These are phyloP conservation scores for Gossypium schwendimanii DNA, from an alignment of 441 rosid genomes.

Conservation along the genomic window DNA sequence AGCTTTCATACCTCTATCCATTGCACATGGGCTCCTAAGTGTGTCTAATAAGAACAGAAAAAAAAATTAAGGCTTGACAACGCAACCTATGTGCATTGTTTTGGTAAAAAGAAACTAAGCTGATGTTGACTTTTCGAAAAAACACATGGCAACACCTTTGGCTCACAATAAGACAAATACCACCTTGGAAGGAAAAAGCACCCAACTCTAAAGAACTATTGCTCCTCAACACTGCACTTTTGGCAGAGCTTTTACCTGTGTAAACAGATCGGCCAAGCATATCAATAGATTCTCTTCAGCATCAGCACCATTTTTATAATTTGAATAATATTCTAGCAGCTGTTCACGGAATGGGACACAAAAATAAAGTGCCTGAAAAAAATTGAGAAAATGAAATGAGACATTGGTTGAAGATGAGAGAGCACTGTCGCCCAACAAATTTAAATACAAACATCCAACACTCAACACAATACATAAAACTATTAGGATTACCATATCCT, in stretches of 20 bases:
- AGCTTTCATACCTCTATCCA: not conserved
- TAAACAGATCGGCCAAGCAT: conserved; percentile 86
- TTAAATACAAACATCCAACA: not conserved
- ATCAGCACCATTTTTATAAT: conserved; percentile 62
- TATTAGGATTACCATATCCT: not conserved
- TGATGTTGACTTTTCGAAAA: not conserved
- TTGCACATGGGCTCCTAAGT: not conserved
- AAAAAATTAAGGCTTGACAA: not conserved
- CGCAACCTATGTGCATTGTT: not conserved
- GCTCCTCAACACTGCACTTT: not conserved
- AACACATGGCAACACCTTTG: not conserved
- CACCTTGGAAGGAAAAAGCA: not conserved
- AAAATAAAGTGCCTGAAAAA: conserved; percentile 87
- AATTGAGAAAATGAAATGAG: not conserved
- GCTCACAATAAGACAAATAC: not conserved
- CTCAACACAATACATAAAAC: not conserved
- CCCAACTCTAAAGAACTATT: not conserved
- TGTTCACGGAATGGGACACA: conserved; percentile 98
- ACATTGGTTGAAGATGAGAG: not conserved
- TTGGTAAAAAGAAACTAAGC: not conserved
- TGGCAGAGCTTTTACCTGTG: conserved; percentile 53
- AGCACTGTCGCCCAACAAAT: not conserved
- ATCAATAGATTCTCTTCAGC: conserved; percentile 94
- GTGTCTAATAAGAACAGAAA: not conserved
- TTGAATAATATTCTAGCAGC: conserved; percentile 76